Percentiles rank a stretch among this genome's conserved stretches.
Evolutionary conservation across 2,329 filamentous ascomycete species (phyloP).

Genomic region (Drechslerella dactyloides): DNA sequence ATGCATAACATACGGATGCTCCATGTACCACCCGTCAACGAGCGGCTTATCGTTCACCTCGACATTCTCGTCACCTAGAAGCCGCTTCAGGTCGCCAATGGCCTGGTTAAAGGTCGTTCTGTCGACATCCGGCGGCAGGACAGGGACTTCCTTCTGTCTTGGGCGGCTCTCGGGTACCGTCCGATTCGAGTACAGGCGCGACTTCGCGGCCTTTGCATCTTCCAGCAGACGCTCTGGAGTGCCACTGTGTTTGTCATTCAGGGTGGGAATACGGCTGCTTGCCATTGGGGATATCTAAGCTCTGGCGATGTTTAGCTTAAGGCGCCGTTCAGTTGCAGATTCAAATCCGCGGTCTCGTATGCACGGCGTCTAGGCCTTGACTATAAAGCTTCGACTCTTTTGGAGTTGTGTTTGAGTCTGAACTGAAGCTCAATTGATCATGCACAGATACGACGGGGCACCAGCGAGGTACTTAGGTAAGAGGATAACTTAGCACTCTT

Average conservation of each 20-base stretch:
- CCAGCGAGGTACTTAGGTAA: no score
- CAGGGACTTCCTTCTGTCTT: slow-evolving; percentile 56
- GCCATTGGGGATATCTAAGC: slow-evolving; percentile 17
- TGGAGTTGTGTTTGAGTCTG: no score
- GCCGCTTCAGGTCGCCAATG: slow-evolving; percentile 57
- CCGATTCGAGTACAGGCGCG: slow-evolving; percentile 56
- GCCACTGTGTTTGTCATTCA: slow-evolving; percentile 58
- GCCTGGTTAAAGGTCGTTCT: slow-evolving; percentile 57
- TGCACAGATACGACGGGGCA: no score
- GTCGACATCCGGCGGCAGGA: slow-evolving; percentile 59
- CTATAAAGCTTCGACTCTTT: no score
- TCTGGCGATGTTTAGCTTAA: no score
- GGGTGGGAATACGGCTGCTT: slow-evolving; percentile 19
- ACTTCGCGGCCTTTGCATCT: slow-evolving; percentile 58
- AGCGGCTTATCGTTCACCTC: slow-evolving; percentile 60
- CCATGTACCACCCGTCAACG: slow-evolving; percentile 58
- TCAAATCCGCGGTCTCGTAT: no score
- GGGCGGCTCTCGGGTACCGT: slow-evolving; percentile 55
- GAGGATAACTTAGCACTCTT: no score
- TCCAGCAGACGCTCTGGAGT: slow-evolving; percentile 58
- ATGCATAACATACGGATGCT: slow-evolving; percentile 56
- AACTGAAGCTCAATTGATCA: no score
- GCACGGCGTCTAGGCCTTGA: no score
- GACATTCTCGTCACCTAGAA: slow-evolving; percentile 58
- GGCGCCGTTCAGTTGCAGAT: no score